Conservation (phyloP, 2,329 filamentous ascomycete species). For the Fusarium illudens region DNA sequence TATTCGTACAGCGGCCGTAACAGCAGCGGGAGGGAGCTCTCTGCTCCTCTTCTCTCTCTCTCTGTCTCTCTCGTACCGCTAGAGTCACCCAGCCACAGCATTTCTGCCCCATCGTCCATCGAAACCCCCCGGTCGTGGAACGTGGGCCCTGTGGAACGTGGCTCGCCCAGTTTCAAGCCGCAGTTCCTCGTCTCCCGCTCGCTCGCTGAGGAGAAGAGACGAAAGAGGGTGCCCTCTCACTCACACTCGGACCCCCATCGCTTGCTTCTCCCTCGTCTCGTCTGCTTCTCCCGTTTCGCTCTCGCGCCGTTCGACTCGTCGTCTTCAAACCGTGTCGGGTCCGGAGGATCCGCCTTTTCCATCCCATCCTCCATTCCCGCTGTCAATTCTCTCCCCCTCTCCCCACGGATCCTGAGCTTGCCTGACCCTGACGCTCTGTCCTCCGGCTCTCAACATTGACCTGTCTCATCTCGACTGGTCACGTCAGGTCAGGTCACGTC, state of each 20-base stretch:
- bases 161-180: constrained; percentile 27
- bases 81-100: constrained; percentile 33
- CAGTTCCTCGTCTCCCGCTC: constrained; percentile 11
- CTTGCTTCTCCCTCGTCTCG: constrained; percentile 1
- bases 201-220: constrained; percentile 5
- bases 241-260: constrained; percentile 4
- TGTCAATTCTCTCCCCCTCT: constrained; percentile 10
- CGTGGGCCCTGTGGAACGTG: constrained; percentile 29
- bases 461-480: constrained; percentile 26
- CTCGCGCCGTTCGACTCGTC: constrained; percentile 24
- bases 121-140: constrained; percentile 10
- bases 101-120: constrained; percentile 15
- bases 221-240: not conserved
- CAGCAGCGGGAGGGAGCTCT: constrained; percentile 1
- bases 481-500: constrained; percentile 37
- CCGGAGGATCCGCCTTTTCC: constrained; percentile 28
- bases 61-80: constrained; percentile 15
- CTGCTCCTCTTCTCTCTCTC: constrained; percentile 7
- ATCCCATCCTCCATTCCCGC: constrained; percentile 22
- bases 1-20: constrained; percentile 27
- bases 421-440: constrained; percentile 8
- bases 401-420: not conserved
- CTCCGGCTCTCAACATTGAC: constrained; percentile 9
- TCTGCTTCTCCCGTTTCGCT: constrained; percentile 5
- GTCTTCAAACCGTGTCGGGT: constrained; percentile 18